Conservation (phyloP, 257 asterid species). For the Ligustrum vulgare region DNA sequence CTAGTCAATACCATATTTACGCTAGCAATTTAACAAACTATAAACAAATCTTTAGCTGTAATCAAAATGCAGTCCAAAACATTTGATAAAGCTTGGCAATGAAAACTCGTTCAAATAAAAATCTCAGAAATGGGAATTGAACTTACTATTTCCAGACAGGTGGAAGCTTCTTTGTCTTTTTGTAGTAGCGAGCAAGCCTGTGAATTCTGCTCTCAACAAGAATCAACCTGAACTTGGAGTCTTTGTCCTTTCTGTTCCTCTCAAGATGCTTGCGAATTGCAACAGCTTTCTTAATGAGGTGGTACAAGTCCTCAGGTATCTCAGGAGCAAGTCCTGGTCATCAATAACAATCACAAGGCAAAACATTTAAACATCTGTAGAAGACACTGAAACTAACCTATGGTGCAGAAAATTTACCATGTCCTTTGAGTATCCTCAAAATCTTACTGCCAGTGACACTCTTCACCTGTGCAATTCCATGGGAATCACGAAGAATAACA, state of each 20-base stretch:
- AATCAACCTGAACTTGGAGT: slow-evolving; percentile 65
- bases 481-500: slow-evolving; percentile 78
- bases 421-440: slow-evolving; percentile 59
- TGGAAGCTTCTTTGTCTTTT: slow-evolving; percentile 73
- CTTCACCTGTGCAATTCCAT: slow-evolving; percentile 70
- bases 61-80: background rate
- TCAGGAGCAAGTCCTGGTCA: slow-evolving; percentile 70
- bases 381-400: background rate
- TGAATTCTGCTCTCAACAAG: slow-evolving; percentile 71
- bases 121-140: slow-evolving; percentile 5
- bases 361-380: background rate
- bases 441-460: slow-evolving; percentile 74
- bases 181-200: slow-evolving; percentile 67
- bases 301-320: slow-evolving; percentile 61
- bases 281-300: slow-evolving; percentile 70
- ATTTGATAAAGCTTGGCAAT: background rate
- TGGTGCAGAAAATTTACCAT: slow-evolving; percentile 31
- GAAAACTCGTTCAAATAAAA: background rate
- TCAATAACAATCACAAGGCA: slow-evolving; percentile 7
- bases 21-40: background rate
- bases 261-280: slow-evolving; percentile 74
- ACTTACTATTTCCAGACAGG: slow-evolving; percentile 77
- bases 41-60: background rate
- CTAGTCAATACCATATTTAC: background rate
- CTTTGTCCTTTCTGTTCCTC: slow-evolving; percentile 78